Percentiles rank a stretch among this genome's conserved stretches.
phyloP scores from a whole-genome alignment of 2,329 filamentous ascomycete species.

The Colletotrichum gigasporum region DNA sequence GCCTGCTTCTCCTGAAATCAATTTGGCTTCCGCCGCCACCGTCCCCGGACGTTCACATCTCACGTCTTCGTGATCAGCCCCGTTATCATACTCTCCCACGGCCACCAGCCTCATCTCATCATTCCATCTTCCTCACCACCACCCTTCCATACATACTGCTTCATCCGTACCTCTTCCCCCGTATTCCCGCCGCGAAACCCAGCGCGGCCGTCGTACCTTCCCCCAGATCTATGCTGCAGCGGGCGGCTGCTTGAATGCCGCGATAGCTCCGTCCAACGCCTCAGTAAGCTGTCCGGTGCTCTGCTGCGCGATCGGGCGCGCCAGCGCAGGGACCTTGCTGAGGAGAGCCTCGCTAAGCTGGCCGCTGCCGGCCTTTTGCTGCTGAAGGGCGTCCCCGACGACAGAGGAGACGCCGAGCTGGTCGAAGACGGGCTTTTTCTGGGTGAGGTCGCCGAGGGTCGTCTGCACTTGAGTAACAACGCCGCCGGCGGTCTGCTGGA shows the following conservation, averaged over 20 bases:
- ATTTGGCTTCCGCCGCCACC: too few species aligned
- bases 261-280: conserved; percentile 21
- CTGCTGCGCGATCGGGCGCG: conserved; percentile 27
- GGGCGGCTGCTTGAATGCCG: not conserved
- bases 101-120: not conserved
- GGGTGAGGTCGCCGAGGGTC: conserved; percentile 19
- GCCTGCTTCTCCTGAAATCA: too few species aligned
- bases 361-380: conserved; percentile 17
- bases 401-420: conserved; percentile 23
- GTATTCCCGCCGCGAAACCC: conserved; percentile 12
- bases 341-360: conserved; percentile 11
- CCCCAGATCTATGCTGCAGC: not conserved
- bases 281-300: conserved; percentile 19
- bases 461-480: conserved; percentile 14
- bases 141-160: not conserved
- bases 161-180: not conserved
- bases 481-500: conserved; percentile 19
- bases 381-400: conserved; percentile 5
- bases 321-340: conserved; percentile 20
- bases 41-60: too few species aligned
- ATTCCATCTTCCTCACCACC: not conserved
- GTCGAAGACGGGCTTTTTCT: conserved; percentile 28
- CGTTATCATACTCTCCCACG: too few species aligned
- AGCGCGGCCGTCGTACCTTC: conserved; percentile 1
- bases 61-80: too few species aligned